Base-by-base conservation (phyloP, 306 rosid species). In the Coriaria nepalensis region DNA sequence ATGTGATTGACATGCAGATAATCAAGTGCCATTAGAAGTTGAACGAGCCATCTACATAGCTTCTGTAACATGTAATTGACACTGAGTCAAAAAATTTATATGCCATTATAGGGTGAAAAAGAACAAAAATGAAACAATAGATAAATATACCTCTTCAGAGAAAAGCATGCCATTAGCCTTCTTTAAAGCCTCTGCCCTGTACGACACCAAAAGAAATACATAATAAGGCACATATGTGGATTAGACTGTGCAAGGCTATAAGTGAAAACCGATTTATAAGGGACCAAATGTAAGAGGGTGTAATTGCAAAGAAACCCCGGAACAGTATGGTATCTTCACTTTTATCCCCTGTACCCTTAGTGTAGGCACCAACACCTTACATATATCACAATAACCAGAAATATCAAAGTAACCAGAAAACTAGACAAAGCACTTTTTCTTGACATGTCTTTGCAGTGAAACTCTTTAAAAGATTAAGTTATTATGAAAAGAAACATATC, bases 21-120 rank as follows among this genome's bases (percentile, higher is more conserved):
- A 38, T 85, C 88, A 11, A 92, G 94, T 9, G 96, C 98, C 98
- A 92, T 92, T 54, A 92, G 87, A 78, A 92, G 98, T 66, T 92
- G 96, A 60, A 92, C 98, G 10, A 92, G 93, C 98, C 98, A 92
- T 76, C 74, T 85, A 67, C 96, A 92, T 45, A 92, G 87, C 68
- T 75, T 92, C 98, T 92, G 78, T 54, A 43, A 7, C 51, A 55
- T 40, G 60, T 39, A 44, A 41, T 35, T 5, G 12, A 8, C 37
- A 39, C 8, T 9, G 38, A 37, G 14, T 51, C 40, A 64, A 55
- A 57, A 59, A 48, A 53, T 35, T 66, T 46, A 8, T 47, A 33
- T 29, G 7, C 39, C 44, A 44, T 35, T 37, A 68, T 52, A 9
- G 9, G 44, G 13, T 13, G 47, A 41, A 34, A 13, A 38, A 40